Evolutionary conservation across 805 yeast genomes (phyloP).

Genomic region (Candida sanyiensis): DNA sequence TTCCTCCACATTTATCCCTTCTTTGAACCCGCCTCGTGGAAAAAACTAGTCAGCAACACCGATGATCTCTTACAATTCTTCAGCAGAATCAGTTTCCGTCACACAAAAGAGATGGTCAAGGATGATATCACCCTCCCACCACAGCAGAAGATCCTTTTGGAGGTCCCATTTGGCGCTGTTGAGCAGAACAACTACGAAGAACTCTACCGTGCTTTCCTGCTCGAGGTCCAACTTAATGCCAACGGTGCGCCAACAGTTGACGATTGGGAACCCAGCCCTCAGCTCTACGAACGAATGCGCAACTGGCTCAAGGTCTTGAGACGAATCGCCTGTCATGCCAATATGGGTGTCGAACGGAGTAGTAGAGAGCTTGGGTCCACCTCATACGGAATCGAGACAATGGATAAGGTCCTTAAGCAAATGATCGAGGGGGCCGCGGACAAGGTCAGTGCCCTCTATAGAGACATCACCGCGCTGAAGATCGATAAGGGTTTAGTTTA

Average conservation of each 20-base stretch:
- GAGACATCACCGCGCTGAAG: conserved; percentile 37
- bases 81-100: conserved; percentile 56
- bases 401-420: conserved; percentile 62
- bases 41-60: conserved; percentile 7
- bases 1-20: conserved; percentile 70
- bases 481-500: conserved; percentile 63
- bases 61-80: conserved; percentile 48
- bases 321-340: conserved; percentile 81
- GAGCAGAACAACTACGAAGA: conserved; percentile 81
- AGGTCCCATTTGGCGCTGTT: conserved; percentile 71
- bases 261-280: conserved; percentile 43
- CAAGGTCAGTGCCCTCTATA: conserved; percentile 43
- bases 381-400: conserved; percentile 33
- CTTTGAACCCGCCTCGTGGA: conserved; percentile 17
- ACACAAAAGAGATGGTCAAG: conserved; percentile 78
- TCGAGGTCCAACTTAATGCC: conserved; percentile 45
- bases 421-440: conserved; percentile 55
- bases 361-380: not conserved
- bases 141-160: conserved; percentile 63
- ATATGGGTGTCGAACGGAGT: conserved; percentile 25
- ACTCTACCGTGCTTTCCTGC: conserved; percentile 52
- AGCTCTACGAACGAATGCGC: conserved; percentile 45
- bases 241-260: conserved; percentile 42
- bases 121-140: conserved; percentile 73
- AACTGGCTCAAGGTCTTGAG: conserved; percentile 66